Base-by-base conservation (phyloP, 495 filamentous ascomycete genomes). In the Aspergillus avenaceus region DNA sequence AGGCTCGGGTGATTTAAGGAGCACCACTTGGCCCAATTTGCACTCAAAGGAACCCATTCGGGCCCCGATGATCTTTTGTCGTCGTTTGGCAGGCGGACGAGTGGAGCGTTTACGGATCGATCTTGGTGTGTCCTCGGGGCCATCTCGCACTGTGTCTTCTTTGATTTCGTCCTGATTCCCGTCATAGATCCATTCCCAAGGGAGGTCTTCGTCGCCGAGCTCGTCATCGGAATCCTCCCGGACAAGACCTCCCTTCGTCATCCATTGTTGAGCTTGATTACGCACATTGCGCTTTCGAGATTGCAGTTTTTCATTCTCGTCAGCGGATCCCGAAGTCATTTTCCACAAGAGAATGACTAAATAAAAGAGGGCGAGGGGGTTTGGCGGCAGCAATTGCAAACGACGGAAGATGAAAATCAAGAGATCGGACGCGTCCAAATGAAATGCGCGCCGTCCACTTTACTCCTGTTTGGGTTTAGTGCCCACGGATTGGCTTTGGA, bases 191-290 rank as follows among this genome's bases (percentile, higher is more conserved):
- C 91, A 98, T 63, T 95, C 83, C 93, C 93, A 98, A 1, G 90
- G 89, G 34, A 77, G 73, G 65, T 96, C 90, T 46, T 93, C 90
- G 14, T 82, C 71, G 16, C 90, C 90, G 8, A 95, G 76, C 62
- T 96, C 92, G 56, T 96, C 91, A 71, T 97, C 92, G 11, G 90
- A 95, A 62, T 95, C 90, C 47, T 95, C 90, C 50, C 88, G 78
- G 12, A 75, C 66, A n/a, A 92, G 71, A 18, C 80, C 85, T 21
- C 83, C 81, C 49, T 76, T 78, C 41, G 78, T 77, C 49, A 90
- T 78, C 59, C 78, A 83, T 60, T 80, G 73, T 42, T 80, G 80
- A 21, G 84, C 84, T 4, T 70, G 73, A 50, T 74, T 65, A 34
- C 56, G 64, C 8, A 61, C 61, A 56, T 56, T 64, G 29, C 49